A percentile compares a stretch with the other conserved stretches of the same genome.
Conservation (phyloP, 2,329 filamentous ascomycete species). For the Zymoseptoria crescenta region DNA sequence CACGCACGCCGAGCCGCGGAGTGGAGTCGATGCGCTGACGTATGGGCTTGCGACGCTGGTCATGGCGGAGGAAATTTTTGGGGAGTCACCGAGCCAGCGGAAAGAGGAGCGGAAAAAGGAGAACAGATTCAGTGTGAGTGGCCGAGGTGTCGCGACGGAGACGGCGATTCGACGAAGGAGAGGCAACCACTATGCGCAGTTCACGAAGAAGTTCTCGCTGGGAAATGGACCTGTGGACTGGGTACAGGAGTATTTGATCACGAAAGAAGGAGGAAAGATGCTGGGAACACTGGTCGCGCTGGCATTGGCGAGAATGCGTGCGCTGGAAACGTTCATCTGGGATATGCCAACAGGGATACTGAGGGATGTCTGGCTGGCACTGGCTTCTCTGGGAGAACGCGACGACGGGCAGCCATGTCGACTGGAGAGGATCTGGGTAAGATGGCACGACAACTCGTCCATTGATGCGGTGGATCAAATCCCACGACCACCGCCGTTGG, state of each 20-base stretch:
- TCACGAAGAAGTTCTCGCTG: conserved; percentile 72
- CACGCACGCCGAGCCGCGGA: conserved; percentile 55
- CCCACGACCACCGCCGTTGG: conserved; percentile 31
- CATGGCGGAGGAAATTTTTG: conserved; percentile 60
- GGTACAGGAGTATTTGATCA: conserved; percentile 75
- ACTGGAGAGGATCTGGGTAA: conserved; percentile 67
- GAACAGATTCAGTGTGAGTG: conserved; percentile 20
- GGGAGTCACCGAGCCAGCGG: conserved; percentile 38
- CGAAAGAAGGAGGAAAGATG: conserved; percentile 80
- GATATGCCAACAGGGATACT: conserved; percentile 83
- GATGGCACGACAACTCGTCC: conserved; percentile 70
- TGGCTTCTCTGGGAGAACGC: conserved; percentile 61
- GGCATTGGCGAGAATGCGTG: conserved; percentile 72
- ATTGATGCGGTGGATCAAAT: conserved; percentile 34
- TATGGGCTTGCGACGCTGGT: conserved; percentile 75
- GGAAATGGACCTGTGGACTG: conserved; percentile 73
- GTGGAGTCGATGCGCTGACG: conserved; percentile 72
- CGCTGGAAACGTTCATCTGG: conserved; percentile 76
- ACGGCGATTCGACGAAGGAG: conserved; percentile 39
- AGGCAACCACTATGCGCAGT: conserved; percentile 70
- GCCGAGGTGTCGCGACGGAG: conserved; percentile 21
- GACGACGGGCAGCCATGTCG: conserved; percentile 54
- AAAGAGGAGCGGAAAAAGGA: conserved; percentile 20
- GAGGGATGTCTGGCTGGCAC: conserved; percentile 71
- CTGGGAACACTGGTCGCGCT: conserved; percentile 73